Conservation (phyloP, 208 protist species). For the Leishmania guyanensis region DNA sequence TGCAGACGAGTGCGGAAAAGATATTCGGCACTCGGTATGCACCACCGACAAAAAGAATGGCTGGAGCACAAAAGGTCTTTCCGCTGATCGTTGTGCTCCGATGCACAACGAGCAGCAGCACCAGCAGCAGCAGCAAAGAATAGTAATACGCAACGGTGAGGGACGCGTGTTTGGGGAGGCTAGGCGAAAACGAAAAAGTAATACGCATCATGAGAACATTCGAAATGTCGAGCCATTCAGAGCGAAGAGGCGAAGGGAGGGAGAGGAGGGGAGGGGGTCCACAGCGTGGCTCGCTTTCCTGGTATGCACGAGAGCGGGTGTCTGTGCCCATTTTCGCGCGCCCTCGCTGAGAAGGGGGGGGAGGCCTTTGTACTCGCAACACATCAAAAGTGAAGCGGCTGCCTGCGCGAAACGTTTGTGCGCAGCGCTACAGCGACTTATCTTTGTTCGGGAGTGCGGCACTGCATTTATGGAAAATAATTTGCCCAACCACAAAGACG, state of each 20-base stretch:
- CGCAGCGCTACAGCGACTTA: background rate
- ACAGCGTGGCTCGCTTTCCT: background rate
- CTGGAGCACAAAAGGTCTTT: too few relatives aligned
- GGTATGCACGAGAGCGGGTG: background rate
- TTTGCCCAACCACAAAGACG: background rate
- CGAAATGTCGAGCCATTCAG: background rate
- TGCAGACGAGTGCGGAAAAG: background rate
- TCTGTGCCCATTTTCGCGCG: too few relatives aligned
- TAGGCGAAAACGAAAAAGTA: background rate
- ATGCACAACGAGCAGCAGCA: too few relatives aligned
- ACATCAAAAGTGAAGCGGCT: background rate
- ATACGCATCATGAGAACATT: background rate
- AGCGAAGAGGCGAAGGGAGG: background rate
- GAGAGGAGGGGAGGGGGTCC: too few relatives aligned
- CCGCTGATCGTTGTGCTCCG: background rate
- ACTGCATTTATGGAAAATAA: background rate
- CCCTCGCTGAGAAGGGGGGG: too few relatives aligned
- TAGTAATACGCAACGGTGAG: background rate
- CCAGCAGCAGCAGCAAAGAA: background rate
- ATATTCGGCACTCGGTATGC: background rate
- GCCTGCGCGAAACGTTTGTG: background rate
- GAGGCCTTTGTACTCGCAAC: background rate
- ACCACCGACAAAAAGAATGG: background rate
- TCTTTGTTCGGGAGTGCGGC: background rate
- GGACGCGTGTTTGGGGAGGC: background rate